Evolutionary conservation across 495 filamentous ascomycete species (phyloP).

Genomic region (Rostrohypoxylon terebratum): DNA sequence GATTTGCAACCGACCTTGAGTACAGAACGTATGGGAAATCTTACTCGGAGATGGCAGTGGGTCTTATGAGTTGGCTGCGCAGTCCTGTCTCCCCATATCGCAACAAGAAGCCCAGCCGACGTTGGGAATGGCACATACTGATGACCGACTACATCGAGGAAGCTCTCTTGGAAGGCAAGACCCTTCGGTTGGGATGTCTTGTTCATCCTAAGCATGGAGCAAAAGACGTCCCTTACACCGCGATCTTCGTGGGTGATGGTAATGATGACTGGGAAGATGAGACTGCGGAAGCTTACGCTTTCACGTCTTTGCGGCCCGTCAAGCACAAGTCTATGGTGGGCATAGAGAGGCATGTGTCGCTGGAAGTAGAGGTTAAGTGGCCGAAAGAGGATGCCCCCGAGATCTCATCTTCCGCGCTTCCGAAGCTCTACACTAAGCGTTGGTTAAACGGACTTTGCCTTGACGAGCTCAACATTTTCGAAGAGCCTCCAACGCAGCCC

Average conservation of each 20-base stretch:
- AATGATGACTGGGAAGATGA: constrained; percentile 40
- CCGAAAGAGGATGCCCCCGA: constrained; percentile 10
- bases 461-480: constrained; percentile 47
- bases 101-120: neutral
- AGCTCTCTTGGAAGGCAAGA: constrained; percentile 45
- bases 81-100: neutral
- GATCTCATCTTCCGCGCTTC: neutral
- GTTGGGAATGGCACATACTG: constrained; percentile 29
- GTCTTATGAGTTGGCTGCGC: constrained; percentile 10
- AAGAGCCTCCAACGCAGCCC: neutral
- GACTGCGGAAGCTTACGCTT: constrained; percentile 33
- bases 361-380: constrained; percentile 46
- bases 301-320: constrained; percentile 33
- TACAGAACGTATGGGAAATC: constrained; percentile 36
- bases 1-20: constrained; percentile 43
- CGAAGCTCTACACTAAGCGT: constrained; percentile 46
- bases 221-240: constrained; percentile 25
- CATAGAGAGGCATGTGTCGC: constrained; percentile 47
- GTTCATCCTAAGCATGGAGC: constrained; percentile 26
- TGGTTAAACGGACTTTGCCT: constrained; percentile 51
- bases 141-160: constrained; percentile 44
- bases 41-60: constrained; percentile 32
- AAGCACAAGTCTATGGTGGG: constrained; percentile 16
- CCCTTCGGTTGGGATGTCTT: constrained; percentile 45
- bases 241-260: constrained; percentile 45